Base-by-base conservation (phyloP, 1,139 yeast species). In the Meyerozyma elateridarum region DNA sequence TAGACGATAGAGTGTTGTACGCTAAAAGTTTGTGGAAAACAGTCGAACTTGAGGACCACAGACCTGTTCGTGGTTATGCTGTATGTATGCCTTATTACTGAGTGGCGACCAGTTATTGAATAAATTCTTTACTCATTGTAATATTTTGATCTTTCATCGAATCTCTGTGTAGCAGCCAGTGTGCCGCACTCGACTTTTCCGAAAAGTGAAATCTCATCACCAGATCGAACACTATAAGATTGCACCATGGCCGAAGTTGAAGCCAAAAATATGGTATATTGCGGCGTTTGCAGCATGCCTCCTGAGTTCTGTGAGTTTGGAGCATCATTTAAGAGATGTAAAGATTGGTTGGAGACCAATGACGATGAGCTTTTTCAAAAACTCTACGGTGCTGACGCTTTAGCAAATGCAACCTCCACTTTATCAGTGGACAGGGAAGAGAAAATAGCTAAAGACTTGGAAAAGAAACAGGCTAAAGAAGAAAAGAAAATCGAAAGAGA, bases 231-330 rank as follows among this genome's bases (percentile, higher is more conserved):
- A n/a, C n/a, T n/a, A n/a, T n/a, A n/a, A n/a, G n/a, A n/a, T n/a
- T n/a, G n/a, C n/a, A 32, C 11, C 19, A 64, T 65, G 72, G 40
- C 68, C 5, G 66, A 61, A 44, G 49, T 60, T 16, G 44, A 38
- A 25, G 74, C 83, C 11, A 68, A 59, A 45, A 48, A 60, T 18
- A 70, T 79, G 13, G 49, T 72, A 8, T 88, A 89, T 61, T 89
- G 97, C 58, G 91, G 79, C 5, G 73, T 88, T 7, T 89, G 97
- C 57, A 61, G 88, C 1, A 80, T 76, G 51, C 96, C 96, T 11
- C 91, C 91, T 2, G 97, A 88, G 59, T 89, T 80, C 61, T 89
- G 98, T 63, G 97, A 89, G 54, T 89, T 88, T 54, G 94, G 95
- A 9, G 84, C 85, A 30, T 70, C 80, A 25, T 70, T 83, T 56